Base-by-base conservation (phyloP, 768 basidiomycete species). In the Mycena polygramma region DNA sequence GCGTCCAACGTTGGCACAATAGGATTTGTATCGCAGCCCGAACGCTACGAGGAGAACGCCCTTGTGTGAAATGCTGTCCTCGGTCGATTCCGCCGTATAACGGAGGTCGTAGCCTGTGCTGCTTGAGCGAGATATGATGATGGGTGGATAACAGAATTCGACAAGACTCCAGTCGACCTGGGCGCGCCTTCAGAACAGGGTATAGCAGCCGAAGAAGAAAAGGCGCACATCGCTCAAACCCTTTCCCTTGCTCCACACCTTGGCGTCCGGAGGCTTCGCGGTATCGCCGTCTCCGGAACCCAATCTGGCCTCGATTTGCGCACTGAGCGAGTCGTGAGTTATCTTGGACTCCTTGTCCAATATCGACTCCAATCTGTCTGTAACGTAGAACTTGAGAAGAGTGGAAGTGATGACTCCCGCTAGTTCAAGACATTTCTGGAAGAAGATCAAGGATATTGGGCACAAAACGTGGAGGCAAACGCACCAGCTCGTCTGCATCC, bases 111-210 rank as follows among this genome's bases (percentile, higher is more conserved):
- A 99, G 9, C 94, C 94, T 13, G 88, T 85, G 69, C 86, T 88
- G 43, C 92, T 92, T 10, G 94, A 93, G 49, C 92, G 92, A 8
- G 97, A 98, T 74, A 98, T 97, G 77, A 99, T 94, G 79, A 98
- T 97, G 2, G 97, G 96, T 3, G 94, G 90, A 80, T 97, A 98
- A 74, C 94, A 94, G 81, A 97, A 97, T 80, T 99, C 98, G 8
- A 93, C 92, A 3, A 91, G 87, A n/a, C 85, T 83, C 89, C 94
- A 97, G 77, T 99, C 96, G 65, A 96, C 87, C 94, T 98, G 75
- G 17, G 67, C 60, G 48, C 63, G 4, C 66, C 20, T 54, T 70
- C 68, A 66, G 59, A 68, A 64, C 39, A 51, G 59, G 48, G 58
- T 66, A 19, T 61, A 52, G 22, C 20, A 46, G 30, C 30, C 30